Evolutionary conservation across 176 grass and related monocot species (phyloP), one percentile per base, ranked within the genome.

Genomic region (Melocanna baccifera): DNA sequence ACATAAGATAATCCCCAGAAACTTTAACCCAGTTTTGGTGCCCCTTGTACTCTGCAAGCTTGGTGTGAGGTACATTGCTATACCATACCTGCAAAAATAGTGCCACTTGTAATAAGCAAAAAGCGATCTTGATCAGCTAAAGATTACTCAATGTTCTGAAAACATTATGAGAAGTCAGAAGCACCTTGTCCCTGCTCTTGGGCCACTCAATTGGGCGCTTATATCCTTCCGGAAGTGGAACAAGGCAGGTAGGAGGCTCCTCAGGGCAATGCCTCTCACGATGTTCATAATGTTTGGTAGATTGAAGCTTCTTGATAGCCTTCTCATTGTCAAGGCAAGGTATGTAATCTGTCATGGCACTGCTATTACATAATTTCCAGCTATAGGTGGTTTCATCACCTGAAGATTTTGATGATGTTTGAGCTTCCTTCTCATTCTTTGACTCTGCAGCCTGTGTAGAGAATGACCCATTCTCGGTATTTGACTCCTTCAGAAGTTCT

Each of bases 11-110:
- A 5, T 99, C 93, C 42, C 97, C 97, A 68, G 93, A 99, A 69
- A 99, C 91, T 81, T 99, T 99, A 75, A 99, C 97, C 97, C 97
- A 99, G 71, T 99, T 99, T 83, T 99, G 97, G 61, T 99, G 97
- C 16, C 97, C 93, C 82, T 99, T 99, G 30, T 88, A 88, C 73
- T 88, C 91, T 52, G 84, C 93, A 57, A 99, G 97, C 53, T 88
- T 92, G 34, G 97, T 94, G 84, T 99, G 93, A 68, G 97, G 97
- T 32, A 94, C 97, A 76, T 99, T 99, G 75, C 61, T 89, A 79
- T 96, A 96, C 93, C 93, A 94, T 69, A 99, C 91, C 97, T 99
- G 82, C 56, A 92, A 77, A 75, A 52, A 28, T 20, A 91, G 41
- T 34, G 37, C 0, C 6, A 77, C 28, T 40, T 47, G 15, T 78